Base-by-base conservation (phyloP, 345 rosid species). In the Eucalyptus albens region DNA sequence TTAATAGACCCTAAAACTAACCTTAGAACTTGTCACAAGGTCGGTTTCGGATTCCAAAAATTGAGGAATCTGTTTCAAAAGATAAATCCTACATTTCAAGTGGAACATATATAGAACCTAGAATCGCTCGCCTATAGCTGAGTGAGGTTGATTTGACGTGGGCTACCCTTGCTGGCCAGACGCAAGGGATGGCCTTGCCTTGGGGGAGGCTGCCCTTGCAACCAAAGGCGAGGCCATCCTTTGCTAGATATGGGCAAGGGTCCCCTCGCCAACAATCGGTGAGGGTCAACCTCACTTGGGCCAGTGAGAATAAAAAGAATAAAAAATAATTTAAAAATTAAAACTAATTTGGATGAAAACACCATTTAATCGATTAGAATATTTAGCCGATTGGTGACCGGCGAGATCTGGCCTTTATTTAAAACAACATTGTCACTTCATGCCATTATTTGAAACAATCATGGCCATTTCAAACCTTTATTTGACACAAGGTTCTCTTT, bases 301-400 rank as follows among this genome's bases (percentile, higher is more conserved):
- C 15, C 0, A 5, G 31, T 9, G 5, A 53, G 24, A 53, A 53
- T 53, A 60, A 60, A 60, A 60, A 59, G 2, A 27, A 24, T 11
- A 11, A 59, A 59, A 59, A 59, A 26, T 24, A 60, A 26, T 26
- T 60, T 3, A 60, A 59, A 26, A 60, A 60, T 60, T 5, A 60
- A 60, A 60, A 60, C 10, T 53, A 53, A 53, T 53, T 53, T 53
- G 11, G 67, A 60, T 27, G n/a, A 60, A 27, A 60, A 26, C 10
- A 3, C 31, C 15, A 15, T 26, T 27, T 53, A 53, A 53, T 53
- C 1, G 26, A 53, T 21, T 53, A 21, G 4, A 53, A 53, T 4
- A 21, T 53, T 53, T 53, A 53, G 59, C 0, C 3, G 26, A 2
- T 1, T 53, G 1, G 26, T 4, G 1, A 53, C 2, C 1, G 5